Base-by-base conservation (phyloP, 495 filamentous ascomycete species). In the Penicillium manginii region DNA sequence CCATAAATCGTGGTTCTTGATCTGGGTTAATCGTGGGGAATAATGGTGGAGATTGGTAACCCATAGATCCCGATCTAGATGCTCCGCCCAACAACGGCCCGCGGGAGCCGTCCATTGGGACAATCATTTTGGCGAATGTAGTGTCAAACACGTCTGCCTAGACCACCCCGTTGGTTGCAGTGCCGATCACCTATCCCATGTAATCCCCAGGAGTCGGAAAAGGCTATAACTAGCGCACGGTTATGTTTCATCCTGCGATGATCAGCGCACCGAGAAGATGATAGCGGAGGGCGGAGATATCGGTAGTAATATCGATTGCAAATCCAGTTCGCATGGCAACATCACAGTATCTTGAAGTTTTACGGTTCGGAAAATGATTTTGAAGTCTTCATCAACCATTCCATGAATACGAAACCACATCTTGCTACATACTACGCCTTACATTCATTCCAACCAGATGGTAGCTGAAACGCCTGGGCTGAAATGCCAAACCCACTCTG, bases 71-170 rank as follows among this genome's bases (percentile, higher is more conserved):
- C 19, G 21, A 47, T 22, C 45, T 47, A n/a, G 21, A 19, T 23
- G 14, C 19, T 26, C 45, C 45, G 9, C 18, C 45, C 22, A 19
- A 47, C 26, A 22, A 26, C 45, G 45, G 19, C 7, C 21, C n/a
- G n/a, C n/a, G n/a, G n/a, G n/a, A n/a, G n/a, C n/a, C n/a, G 26
- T 9, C 26, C 45, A 26, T 47, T 11, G 45, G 45, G 40, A 5
- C 17, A 2, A 26, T 14, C 19, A 47, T 47, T 47, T 21, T 12
- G 5, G 35, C 22, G 15, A n/a, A 22, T 26, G n/a, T n/a, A 47
- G 11, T 26, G 22, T 26, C 45, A 47, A 47, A 47, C 45, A 47
- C 21, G 45, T 47, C 45, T 47, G 45, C 45, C 45, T 47, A 47
- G 45, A 47, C 45, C 4, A 26, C 10, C 22, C 45, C 18, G 18